Base-by-base conservation (phyloP, 805 yeast genomes). In the Tetrapisispora arboricola region DNA sequence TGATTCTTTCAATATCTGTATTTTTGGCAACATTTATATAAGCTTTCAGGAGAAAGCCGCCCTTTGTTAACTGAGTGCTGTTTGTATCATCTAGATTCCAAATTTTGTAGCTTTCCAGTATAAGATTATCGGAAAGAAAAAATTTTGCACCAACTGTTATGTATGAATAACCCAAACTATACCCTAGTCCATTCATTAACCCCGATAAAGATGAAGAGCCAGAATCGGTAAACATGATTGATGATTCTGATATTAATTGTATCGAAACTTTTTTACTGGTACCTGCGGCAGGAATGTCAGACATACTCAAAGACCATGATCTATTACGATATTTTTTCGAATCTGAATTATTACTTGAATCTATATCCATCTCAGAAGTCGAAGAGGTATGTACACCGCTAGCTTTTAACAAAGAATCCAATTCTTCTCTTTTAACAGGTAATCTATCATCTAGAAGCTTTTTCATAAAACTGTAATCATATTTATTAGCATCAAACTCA, bases 251-350 rank as follows among this genome's bases (percentile, higher is more conserved):
- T 11, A 84, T 70, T 15, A 84, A 73, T 56, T 86, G 94, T 44
- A 73, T 76, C 19, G 70, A 72, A 41, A 72, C 79, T 57, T 73
- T 71, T 52, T 73, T 70, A 31, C 47, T 53, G 61, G 69, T 73
- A 3, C 90, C 90, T 9, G 85, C 88, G 6, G 79, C 74, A 2
- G 92, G 92, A 11, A 84, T 79, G 59, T 84, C 94, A 5, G 75
- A 66, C 20, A 78, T 66, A 49, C 75, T 82, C 7, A 83, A 51
- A 1, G 79, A 70, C 90, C 88, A 83, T 6, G 54, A 34, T 3
- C 29, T 25, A 17, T 33, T 28, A 6, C 29, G 5, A 6, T 33
- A 8, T 4, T 24, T 29, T 4, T 26, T 12, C 2, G 20, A 4
- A 10, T 21, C 12, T 4, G 22, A 29, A 12, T 27, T 37, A 4